A percentile compares a stretch with the other conserved stretches of the same genome.
These are phyloP conservation scores for Coemansia asiatica DNA, from an alignment of 192 early-diverging fungal genomes.

Conservation along the genomic window DNA sequence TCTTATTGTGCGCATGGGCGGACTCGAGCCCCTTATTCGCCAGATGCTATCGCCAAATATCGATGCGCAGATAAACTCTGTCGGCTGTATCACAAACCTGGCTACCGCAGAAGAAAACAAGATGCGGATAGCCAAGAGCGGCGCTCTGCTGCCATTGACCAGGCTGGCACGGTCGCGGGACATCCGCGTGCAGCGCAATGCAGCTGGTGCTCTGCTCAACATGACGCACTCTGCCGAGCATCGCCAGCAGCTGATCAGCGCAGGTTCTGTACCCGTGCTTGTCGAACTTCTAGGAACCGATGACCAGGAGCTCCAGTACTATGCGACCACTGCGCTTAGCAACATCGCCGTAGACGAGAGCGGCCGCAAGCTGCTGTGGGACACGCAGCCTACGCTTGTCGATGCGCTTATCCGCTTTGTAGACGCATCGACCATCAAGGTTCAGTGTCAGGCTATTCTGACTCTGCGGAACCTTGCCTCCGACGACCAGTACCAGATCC, in stretches of 20 bases:
- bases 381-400: conserved; percentile 72
- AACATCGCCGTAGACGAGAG: conserved; percentile 83
- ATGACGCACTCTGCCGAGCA: conserved; percentile 90
- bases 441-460: conserved; percentile 86
- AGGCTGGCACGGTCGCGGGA: conserved; percentile 77
- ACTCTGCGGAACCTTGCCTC: conserved; percentile 82
- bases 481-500: conserved; percentile 79
- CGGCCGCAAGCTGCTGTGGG: conserved; percentile 66
- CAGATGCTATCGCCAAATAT: conserved; percentile 83
- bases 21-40: conserved; percentile 78
- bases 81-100: conserved; percentile 91
- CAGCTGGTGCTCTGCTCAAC: conserved; percentile 86
- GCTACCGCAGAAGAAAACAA: conserved; percentile 89
- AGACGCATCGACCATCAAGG: conserved; percentile 74
- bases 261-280: conserved; percentile 79
- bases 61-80: conserved; percentile 92
- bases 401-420: conserved; percentile 75
- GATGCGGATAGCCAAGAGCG: conserved; percentile 81
- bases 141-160: conserved; percentile 71
- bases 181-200: conserved; percentile 84
- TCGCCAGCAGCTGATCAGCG: conserved; percentile 77
- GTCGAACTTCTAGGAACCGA: conserved; percentile 72
- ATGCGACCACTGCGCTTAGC: conserved; percentile 83
- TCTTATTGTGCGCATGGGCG: conserved; percentile 80
- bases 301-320: conserved; percentile 87